phyloP scores from a whole-genome alignment of 1,284 basidiomycete species.

The Ganoderma lingzhi region DNA sequence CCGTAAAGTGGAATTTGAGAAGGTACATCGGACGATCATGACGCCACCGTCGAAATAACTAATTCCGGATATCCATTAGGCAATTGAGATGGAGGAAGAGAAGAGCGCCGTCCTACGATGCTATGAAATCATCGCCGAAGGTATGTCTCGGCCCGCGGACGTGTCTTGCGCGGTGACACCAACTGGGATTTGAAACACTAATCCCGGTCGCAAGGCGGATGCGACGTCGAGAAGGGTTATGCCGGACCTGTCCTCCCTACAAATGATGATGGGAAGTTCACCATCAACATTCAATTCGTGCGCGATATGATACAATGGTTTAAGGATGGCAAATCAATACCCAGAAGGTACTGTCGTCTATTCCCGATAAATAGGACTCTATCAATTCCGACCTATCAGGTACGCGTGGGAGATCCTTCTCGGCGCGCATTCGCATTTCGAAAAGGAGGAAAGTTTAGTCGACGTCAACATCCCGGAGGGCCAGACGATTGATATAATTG shows the following conservation, averaged over 20 bases:
- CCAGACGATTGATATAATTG: constrained; percentile 89
- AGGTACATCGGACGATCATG: constrained; percentile 54
- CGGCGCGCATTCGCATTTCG: constrained; percentile 82
- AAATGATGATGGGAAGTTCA: constrained; percentile 68
- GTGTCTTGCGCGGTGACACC: neutral
- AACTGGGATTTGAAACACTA: constrained; percentile 2
- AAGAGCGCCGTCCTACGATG: constrained; percentile 79
- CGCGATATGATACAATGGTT: constrained; percentile 91
- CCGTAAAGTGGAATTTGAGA: constrained; percentile 88
- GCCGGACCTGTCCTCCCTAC: constrained; percentile 69
- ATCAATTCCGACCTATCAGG: constrained; percentile 42
- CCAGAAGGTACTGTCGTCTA: constrained; percentile 55
- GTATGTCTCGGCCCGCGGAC: constrained; percentile 43
- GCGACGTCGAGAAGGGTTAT: constrained; percentile 76
- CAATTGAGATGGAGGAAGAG: constrained; percentile 90
- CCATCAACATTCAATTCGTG: constrained; percentile 83
- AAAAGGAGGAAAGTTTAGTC: constrained; percentile 85
- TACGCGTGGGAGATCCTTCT: constrained; percentile 97
- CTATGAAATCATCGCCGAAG: constrained; percentile 81
- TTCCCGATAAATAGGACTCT: neutral
- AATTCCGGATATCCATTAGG: constrained; percentile 51
- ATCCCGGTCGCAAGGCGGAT: constrained; percentile 59
- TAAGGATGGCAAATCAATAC: constrained; percentile 89
- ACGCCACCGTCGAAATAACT: neutral
- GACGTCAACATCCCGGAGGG: constrained; percentile 82